Evolutionary conservation across 2,329 filamentous ascomycete species (phyloP).

Genomic region (Septoria linicola): DNA sequence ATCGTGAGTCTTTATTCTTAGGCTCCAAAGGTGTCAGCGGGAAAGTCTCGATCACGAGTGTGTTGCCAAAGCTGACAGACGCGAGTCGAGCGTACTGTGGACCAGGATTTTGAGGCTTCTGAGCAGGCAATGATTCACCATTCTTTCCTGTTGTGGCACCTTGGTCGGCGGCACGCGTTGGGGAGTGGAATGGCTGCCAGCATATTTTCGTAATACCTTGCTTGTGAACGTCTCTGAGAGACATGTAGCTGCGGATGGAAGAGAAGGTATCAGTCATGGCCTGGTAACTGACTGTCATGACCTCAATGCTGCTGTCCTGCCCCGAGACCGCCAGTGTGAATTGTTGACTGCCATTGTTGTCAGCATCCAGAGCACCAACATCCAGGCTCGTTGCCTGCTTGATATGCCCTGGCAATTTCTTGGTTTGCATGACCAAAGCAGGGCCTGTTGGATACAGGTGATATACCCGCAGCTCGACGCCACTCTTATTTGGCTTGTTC

Average conservation of each 20-base stretch:
- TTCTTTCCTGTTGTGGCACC: slow-evolving; percentile 30
- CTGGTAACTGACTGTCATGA: slow-evolving; percentile 76
- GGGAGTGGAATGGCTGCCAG: slow-evolving; percentile 49
- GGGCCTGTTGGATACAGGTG: slow-evolving; percentile 60
- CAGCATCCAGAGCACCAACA: slow-evolving; percentile 64
- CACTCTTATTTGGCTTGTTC: slow-evolving; percentile 55
- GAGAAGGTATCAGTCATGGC: slow-evolving; percentile 47
- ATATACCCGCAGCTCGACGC: slow-evolving; percentile 57
- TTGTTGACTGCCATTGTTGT: slow-evolving; percentile 65
- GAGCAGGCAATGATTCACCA: slow-evolving; percentile 19
- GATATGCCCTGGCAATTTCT: slow-evolving; percentile 65
- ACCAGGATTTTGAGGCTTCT: slow-evolving; percentile 31
- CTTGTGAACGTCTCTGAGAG: slow-evolving; percentile 56
- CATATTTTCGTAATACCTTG: slow-evolving; percentile 58
- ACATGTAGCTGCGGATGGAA: slow-evolving; percentile 51
- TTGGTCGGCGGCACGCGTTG: slow-evolving; percentile 31
- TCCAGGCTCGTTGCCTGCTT: slow-evolving; percentile 77
- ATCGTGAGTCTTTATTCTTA: slow-evolving; percentile 57
- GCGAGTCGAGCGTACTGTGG: slow-evolving; percentile 72
- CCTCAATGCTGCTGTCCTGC: slow-evolving; percentile 72
- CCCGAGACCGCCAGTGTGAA: slow-evolving; percentile 78
- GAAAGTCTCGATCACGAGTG: slow-evolving; percentile 75
- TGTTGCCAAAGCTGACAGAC: slow-evolving; percentile 77
- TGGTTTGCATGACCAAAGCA: slow-evolving; percentile 51
- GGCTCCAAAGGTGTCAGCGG: slow-evolving; percentile 58